phyloP scores from a whole-genome alignment of 202 grass and related monocot genomes.

The Alloteropsis angusta region DNA sequence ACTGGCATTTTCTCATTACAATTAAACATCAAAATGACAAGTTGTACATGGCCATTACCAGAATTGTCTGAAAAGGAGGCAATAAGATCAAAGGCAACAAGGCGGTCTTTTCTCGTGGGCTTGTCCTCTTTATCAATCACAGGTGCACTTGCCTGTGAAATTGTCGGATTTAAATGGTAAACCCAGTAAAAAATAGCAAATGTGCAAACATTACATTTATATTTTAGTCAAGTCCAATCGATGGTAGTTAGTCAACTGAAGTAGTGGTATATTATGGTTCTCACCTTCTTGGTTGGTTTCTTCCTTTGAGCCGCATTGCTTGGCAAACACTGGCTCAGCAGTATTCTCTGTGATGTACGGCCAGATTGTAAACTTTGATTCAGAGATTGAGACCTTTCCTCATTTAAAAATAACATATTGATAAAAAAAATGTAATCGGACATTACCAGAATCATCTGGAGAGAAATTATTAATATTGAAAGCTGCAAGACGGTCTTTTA shows the following conservation, averaged over 20 bases:
- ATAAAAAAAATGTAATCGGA: neutral
- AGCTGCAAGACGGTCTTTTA: slow-evolving; percentile 53
- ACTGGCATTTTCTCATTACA: no score
- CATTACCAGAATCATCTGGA: slow-evolving; percentile 48
- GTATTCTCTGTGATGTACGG: no score
- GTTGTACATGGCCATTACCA: slow-evolving; percentile 25
- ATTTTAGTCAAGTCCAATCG: no score
- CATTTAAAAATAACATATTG: no score
- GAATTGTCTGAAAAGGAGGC: slow-evolving; percentile 43
- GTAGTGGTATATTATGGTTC: no score
- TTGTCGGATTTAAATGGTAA: neutral
- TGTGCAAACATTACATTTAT: no score
- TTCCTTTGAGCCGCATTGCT: neutral
- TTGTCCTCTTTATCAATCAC: slow-evolving; percentile 28
- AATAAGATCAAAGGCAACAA: slow-evolving; percentile 47
- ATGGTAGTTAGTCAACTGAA: no score
- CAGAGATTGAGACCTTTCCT: no score
- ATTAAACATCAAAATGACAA: no score
- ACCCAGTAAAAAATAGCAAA: neutral
- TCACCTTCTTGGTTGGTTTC: slow-evolving; percentile 27
- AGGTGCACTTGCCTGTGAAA: slow-evolving; percentile 8
- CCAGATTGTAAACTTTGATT: no score
- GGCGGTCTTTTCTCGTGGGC: slow-evolving; percentile 34
- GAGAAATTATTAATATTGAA: slow-evolving; percentile 52
- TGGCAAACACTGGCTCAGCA: no score